Base-by-base conservation (phyloP, 768 basidiomycete species). In the Collybia sp. region DNA sequence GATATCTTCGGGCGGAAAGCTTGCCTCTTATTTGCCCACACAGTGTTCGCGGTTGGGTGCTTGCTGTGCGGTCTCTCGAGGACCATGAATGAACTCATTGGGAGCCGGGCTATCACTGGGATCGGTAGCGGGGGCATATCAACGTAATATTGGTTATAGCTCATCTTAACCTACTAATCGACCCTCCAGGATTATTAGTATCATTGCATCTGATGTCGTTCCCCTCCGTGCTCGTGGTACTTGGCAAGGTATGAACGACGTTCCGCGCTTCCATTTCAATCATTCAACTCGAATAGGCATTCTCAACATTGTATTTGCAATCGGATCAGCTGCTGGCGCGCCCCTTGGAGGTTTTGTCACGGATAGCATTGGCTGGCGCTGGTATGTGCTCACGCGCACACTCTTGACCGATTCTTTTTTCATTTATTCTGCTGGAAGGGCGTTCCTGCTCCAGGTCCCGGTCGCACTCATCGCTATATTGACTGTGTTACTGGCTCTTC, bases 281-380 rank as follows among this genome's bases (percentile, higher is more conserved):
- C 25, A 25, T 25, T 25, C 25, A 25, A 25, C 8, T 25, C 8
- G 25, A 25, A 25, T 46, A 77, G 79, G 81, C 1, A 58, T 85
- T 10, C 58, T 79, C 3, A 85, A 83, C 55, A 73, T 84, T 25
- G 69, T 83, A 2, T 84, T 70, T 47, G 76, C 81, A 0, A 59
- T 67, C 12, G 83, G 84, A 9, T 77, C 77, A 17, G 73, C 77
- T 0, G 64, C 69, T 0, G 84, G 84, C 11, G 82, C 82, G 2
- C 82, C 83, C 2, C 59, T 83, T 0, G 83, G 83, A 10, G 83
- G 83, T 5, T 69, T 78, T 35, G 62, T 87, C 2, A 71, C 78
- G 1, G 83, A 85, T 53, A 76, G 64, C 9, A 75, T 83, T 35
- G 82, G 83, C 4, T 86, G 84, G 84, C 61, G 83, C 59, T 84